Conservation (phyloP, 2,329 filamentous ascomycete species). For the Leptographium lundbergii region DNA sequence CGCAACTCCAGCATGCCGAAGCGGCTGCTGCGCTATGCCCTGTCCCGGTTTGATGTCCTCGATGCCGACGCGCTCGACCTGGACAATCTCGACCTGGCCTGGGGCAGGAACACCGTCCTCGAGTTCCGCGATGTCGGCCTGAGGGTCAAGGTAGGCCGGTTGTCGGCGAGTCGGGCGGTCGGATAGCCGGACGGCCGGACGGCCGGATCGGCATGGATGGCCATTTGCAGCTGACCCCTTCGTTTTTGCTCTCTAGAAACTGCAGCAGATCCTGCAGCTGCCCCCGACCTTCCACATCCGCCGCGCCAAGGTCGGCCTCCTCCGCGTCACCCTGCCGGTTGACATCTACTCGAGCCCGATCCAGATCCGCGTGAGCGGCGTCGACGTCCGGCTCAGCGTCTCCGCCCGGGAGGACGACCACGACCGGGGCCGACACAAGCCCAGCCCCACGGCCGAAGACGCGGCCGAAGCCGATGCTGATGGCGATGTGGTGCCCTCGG, state of each 20-base stretch:
- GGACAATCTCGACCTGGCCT: constrained; percentile 71
- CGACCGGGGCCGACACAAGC: constrained; percentile 6
- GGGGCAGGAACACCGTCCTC: constrained; percentile 70
- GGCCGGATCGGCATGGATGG: neutral
- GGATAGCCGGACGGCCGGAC: too few relatives aligned
- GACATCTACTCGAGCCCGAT: constrained; percentile 82
- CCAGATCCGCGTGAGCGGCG: constrained; percentile 65
- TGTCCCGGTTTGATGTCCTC: constrained; percentile 73
- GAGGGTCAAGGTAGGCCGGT: constrained; percentile 52
- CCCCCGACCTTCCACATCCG: constrained; percentile 59
- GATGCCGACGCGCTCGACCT: constrained; percentile 79
- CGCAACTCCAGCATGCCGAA: constrained; percentile 68
- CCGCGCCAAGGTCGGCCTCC: constrained; percentile 60
- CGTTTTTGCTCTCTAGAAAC: constrained; percentile 45
- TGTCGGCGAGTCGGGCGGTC: neutral
- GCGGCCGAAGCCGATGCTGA: constrained; percentile 3
- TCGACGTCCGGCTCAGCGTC: constrained; percentile 57
- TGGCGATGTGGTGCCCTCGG: constrained; percentile 44
- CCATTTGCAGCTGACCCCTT: neutral
- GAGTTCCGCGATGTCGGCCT: constrained; percentile 81
- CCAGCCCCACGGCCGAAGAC: constrained; percentile 15
- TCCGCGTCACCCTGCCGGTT: constrained; percentile 74
- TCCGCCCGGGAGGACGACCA: constrained; percentile 21
- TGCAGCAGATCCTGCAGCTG: constrained; percentile 61
- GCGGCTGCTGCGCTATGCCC: constrained; percentile 73